Evolutionary conservation across 2,329 filamentous ascomycete genomes (phyloP).

Genomic region (Fusarium denticulatum): DNA sequence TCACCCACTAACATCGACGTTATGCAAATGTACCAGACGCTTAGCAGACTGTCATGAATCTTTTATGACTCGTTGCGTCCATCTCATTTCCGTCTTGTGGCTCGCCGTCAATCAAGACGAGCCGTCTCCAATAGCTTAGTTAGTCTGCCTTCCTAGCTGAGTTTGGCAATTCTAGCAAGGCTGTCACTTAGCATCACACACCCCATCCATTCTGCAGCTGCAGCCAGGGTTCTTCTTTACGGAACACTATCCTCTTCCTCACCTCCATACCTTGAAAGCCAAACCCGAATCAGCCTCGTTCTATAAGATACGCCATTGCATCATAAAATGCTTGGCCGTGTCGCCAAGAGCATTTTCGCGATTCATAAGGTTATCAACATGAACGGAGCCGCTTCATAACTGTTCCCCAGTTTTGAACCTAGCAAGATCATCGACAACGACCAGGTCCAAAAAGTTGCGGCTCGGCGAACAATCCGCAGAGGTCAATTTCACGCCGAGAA

Average conservation of each 20-base stretch:
- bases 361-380: neutral
- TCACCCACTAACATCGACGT: constrained; percentile 25
- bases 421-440: neutral
- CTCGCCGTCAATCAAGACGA: constrained; percentile 13
- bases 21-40: constrained; percentile 27
- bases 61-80: constrained; percentile 35
- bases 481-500: neutral
- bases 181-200: constrained; percentile 9
- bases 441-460: neutral
- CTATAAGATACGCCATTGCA: neutral
- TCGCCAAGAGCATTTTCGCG: neutral
- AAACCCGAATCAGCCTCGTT: neutral
- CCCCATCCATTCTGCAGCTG: neutral
- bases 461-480: constrained; percentile 2
- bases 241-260: neutral
- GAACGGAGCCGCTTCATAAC: constrained; percentile 7
- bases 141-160: constrained; percentile 3
- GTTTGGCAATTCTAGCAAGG: constrained; percentile 20
- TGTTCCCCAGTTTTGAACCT: neutral
- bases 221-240: neutral
- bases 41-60: constrained; percentile 28
- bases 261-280: neutral
- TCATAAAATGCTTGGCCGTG: neutral
- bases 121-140: constrained; percentile 29
- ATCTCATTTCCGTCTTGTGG: constrained; percentile 36